A percentile compares a stretch with the other conserved stretches of the same genome.
These are phyloP conservation scores for Aspergillus pseudoglaucus DNA, from an alignment of 2,329 filamentous ascomycete genomes.

Conservation along the genomic window DNA sequence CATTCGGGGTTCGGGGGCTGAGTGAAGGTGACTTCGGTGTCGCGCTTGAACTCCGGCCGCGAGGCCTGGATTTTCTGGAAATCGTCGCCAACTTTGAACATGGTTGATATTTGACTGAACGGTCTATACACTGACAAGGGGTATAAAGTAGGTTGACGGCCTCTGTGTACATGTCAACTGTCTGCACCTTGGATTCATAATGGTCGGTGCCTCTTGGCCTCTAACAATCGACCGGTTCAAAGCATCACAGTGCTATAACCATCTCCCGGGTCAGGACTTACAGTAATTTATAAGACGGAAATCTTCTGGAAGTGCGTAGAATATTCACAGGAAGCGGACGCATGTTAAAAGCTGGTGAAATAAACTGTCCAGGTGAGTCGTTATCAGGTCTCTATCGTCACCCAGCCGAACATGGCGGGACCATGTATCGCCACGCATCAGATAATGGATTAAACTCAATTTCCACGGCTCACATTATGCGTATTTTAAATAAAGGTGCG, in stretches of 20 bases:
- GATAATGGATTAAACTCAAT: neutral
- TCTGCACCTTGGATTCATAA: no score
- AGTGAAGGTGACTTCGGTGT: constrained; percentile 28
- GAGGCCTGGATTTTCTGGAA: constrained; percentile 37
- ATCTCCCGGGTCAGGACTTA: neutral
- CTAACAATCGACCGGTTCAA: neutral
- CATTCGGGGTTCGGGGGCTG: constrained; percentile 38
- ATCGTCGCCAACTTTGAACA: constrained; percentile 20
- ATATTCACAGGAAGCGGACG: neutral
- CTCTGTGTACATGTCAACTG: neutral
- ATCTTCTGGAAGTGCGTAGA: neutral
- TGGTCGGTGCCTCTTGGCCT: no score
- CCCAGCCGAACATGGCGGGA: neutral
- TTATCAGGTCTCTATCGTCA: neutral
- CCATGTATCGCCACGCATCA: constrained; percentile 6
- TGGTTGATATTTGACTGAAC: constrained; percentile 17
- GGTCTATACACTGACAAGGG: constrained; percentile 2
- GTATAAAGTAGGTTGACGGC: neutral
- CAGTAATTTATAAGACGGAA: neutral
- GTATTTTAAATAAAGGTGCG: neutral
- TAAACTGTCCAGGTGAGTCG: neutral
- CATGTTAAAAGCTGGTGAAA: neutral
- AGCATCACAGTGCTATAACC: neutral
- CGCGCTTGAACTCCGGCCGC: constrained; percentile 35
- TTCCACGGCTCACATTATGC: neutral